A percentile compares a stretch with the other conserved stretches of the same genome.
phyloP scores from a whole-genome alignment of 768 basidiomycete genomes.

The Kwoniella sp. region DNA sequence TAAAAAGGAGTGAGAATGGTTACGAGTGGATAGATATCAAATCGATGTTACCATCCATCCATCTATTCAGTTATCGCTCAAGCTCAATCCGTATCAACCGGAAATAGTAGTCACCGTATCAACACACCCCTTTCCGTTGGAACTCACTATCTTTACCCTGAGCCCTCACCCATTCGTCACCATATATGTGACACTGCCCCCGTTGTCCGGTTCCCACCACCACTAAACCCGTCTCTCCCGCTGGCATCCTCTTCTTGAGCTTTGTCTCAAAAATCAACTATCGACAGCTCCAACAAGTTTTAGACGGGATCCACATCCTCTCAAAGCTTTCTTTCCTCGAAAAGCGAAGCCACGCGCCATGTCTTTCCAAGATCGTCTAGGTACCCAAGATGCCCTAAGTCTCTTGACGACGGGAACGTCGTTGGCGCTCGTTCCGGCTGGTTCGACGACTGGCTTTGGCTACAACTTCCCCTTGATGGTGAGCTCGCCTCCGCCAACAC shows the following conservation, averaged over 20 bases:
- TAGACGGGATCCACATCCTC: no score
- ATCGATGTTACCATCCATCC: not conserved
- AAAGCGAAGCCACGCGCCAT: constrained; percentile 26
- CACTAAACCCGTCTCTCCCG: no score
- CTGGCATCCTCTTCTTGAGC: no score
- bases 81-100: not conserved
- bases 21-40: not conserved
- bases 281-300: no score
- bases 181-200: not conserved
- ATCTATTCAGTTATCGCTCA: not conserved
- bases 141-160: not conserved
- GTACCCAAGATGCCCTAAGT: constrained; percentile 34
- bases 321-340: no score
- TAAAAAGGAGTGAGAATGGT: no score
- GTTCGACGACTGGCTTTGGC: constrained; percentile 18
- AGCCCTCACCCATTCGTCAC: not conserved
- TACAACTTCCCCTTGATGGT: constrained; percentile 51
- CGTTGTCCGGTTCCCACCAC: not conserved
- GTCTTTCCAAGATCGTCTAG: constrained; percentile 46
- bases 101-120: not conserved
- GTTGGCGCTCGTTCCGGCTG: constrained; percentile 34
- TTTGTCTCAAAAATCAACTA: no score
- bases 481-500: constrained; percentile 15
- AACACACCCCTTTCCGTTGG: not conserved
- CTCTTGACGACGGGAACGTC: constrained; percentile 37